Conservation (phyloP, 2,329 filamentous ascomycete genomes). For the Pseudocercospora fuligena region DNA sequence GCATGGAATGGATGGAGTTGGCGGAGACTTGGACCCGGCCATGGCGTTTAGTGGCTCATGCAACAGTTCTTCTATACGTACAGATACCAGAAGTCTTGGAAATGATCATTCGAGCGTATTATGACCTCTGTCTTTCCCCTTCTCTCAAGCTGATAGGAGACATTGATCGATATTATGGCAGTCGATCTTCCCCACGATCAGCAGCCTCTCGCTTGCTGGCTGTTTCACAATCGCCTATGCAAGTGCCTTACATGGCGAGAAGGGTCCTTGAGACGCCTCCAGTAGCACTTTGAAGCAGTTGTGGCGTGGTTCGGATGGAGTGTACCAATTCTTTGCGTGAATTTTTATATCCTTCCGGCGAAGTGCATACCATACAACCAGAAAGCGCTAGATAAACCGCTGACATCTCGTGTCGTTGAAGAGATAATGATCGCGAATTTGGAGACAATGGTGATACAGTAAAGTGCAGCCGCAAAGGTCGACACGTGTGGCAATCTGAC, state of each 20-base stretch:
- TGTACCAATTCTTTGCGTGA: background rate
- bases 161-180: background rate
- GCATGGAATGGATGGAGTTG: conserved; percentile 6
- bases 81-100: conserved; percentile 5
- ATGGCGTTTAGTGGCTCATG: background rate
- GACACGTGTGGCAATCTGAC: too few species aligned
- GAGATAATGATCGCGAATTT: background rate
- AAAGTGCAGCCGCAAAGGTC: background rate
- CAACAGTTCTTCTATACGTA: background rate
- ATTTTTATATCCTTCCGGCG: background rate
- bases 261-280: background rate
- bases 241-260: conserved; percentile 6
- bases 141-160: background rate
- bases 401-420: background rate
- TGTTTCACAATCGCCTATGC: conserved; percentile 2
- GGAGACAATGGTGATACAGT: background rate
- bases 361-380: background rate
- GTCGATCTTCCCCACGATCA: background rate
- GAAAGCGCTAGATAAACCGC: too few species aligned
- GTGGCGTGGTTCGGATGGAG: background rate
- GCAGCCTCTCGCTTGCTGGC: background rate
- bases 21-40: conserved; percentile 5
- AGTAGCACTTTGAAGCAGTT: background rate
- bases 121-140: background rate
- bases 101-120: background rate